Evolutionary conservation across 208 protist genomes (phyloP).

Genomic region (Zelonia costaricensis): DNA sequence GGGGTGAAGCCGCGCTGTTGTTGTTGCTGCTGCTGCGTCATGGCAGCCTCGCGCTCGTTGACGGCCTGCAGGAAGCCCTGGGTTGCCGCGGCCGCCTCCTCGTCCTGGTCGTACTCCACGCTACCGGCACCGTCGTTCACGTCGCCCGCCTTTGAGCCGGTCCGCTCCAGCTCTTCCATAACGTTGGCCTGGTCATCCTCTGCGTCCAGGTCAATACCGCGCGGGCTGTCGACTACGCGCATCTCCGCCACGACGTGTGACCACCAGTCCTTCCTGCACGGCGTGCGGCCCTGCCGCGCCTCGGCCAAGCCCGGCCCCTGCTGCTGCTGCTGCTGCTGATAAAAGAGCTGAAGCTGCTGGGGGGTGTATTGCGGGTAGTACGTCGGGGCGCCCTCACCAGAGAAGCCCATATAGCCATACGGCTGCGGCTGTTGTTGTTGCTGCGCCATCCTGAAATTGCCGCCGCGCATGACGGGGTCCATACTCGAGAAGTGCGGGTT

Average conservation of each 20-base stretch:
- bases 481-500: conserved; percentile 2
- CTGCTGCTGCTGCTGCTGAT: conserved; percentile 3
- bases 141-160: conserved; percentile 5
- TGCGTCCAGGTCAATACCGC: conserved; percentile 34
- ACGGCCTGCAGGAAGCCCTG: neutral
- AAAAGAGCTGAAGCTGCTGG: conserved; percentile 7
- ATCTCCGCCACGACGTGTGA: conserved; percentile 33
- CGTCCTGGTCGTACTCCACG: no score
- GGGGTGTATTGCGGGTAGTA: no score
- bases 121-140: conserved; percentile 26
- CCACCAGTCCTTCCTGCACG: conserved; percentile 45
- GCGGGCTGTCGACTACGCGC: conserved; percentile 36
- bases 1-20: neutral
- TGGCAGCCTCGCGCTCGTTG: neutral
- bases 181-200: conserved; percentile 34
- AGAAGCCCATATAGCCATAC: no score
- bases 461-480: conserved; percentile 9
- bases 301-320: conserved; percentile 23
- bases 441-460: conserved; percentile 13
- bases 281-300: conserved; percentile 24
- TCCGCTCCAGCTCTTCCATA: conserved; percentile 25
- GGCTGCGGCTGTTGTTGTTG: conserved; percentile 25
- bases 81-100: neutral
- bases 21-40: neutral
- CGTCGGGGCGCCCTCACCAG: no score